Base-by-base conservation (phyloP, 1,284 basidiomycete species). In the Boletus calvinii region DNA sequence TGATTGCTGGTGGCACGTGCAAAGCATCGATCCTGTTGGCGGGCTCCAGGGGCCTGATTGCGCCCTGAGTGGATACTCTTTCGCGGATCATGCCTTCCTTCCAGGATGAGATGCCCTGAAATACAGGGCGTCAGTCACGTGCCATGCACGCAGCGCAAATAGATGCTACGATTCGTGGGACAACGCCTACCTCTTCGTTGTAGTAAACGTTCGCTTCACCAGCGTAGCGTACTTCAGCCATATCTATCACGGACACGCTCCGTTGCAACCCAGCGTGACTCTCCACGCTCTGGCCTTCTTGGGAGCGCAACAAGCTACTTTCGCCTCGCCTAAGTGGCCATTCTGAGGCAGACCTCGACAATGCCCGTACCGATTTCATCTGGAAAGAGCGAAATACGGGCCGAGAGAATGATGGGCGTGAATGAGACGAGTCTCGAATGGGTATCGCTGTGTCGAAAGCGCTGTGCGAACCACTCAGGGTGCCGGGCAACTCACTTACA, bases 61-160 rank as follows among this genome's bases (percentile, higher is more conserved):
- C 71, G 7, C 96, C 96, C 20, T 78, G 76, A 4, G 87, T 85
- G 17, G 87, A 85, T 18, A 98, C 85, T 11, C 96, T 83, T 70
- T 98, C 94, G 31, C 95, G 82, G 55, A 98, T 91, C 79, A 89
- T 86, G 0, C 61, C 63, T 39, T 72, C 73, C 38, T 70, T 68
- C 74, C 77, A 76, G 13, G 64, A 68, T 30, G 58, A 55, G 13
- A 57, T 55, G 46, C 72, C 66, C 77, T 77, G 51, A 26, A 50
- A 52, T 32, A 22, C 29, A 46, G 41, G 9, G 37, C 15, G 39
- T 62, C 39, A 62, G 31, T 5, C 13, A 11, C 32, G n/a, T 8
- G 20, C 20, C 20, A 20, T 2, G 30, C 26, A 13, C 9, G 12
- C 43, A 41, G 18, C 31, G 22, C 22, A 15, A 45, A 44, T 17